Base-by-base conservation (phyloP, 2,329 filamentous ascomycete genomes). In the Neofusicoccum laricinum region DNA sequence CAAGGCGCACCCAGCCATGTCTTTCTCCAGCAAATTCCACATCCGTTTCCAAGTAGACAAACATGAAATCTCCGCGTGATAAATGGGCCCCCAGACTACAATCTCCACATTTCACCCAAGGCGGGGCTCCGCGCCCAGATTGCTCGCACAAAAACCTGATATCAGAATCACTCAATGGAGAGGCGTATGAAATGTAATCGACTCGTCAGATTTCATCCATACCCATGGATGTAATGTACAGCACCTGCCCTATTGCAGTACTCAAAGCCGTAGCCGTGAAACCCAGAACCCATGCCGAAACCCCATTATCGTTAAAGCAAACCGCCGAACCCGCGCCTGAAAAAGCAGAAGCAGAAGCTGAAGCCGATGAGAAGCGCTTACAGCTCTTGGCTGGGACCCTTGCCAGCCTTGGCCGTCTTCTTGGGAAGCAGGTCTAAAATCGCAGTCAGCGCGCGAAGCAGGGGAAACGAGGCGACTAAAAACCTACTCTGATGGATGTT, bases 381-480 rank as follows among this genome's bases (percentile, higher is more conserved):
- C 84, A 98, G 86, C 86, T 97, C 93, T 84, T 97, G 93, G 85
- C 92, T 96, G 74, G 88, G 85, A 46, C 88, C 90, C 89, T 97
- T 97, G 83, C 91, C 91, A 79, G 86, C 85, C 91, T 98, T 97
- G 80, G 89, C 86, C 65, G 95, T 97, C 92, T 98, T 98, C 93
- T 99, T 98, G 78, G 95, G 95, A 71, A 99, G 89, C 69, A 99
- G 90, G 85, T 99, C 94, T 96, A 76, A 63, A 73, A 71, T 68
- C 64, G 58, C 65, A 66, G 76, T 86, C 74, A 85, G 82, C 71
- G 73, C 38, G 34, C 10, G n/a, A 25, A 53, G 51, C 40, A 6
- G 45, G 65, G 64, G 38, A 14, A 55, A 15, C 14, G 61, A 15
- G n/a, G 48, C 12, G 30, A 17, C n/a, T 68, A 34, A 64, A 67